Conservation (phyloP, 495 filamentous ascomycete species). For the Venustampulla echinocandica region DNA sequence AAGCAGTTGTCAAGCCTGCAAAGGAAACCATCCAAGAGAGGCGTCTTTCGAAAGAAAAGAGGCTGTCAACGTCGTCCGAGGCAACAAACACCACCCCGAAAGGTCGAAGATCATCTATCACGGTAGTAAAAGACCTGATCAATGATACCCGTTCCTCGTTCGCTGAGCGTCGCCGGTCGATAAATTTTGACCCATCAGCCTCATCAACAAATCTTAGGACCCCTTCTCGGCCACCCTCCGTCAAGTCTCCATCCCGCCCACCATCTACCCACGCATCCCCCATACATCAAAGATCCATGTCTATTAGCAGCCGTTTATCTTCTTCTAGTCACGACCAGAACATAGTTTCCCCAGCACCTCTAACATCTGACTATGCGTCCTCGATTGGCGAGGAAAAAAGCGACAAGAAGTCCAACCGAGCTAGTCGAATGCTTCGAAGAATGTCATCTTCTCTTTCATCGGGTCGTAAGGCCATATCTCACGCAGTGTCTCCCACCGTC, state of each 20-base stretch:
- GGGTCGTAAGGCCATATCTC: constrained; percentile 49
- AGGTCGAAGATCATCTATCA: constrained; percentile 39
- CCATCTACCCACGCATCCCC: constrained; percentile 16
- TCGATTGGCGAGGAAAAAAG: constrained; percentile 16
- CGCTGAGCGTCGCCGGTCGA: constrained; percentile 33
- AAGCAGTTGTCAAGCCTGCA: constrained; percentile 24
- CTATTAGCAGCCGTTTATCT: constrained; percentile 17
- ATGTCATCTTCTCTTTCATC: constrained; percentile 62
- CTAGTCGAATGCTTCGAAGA: constrained; percentile 69
- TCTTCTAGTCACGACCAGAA: constrained; percentile 7
- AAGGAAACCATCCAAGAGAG: constrained; percentile 20
- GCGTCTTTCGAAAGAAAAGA: constrained; percentile 14
- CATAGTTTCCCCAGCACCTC: constrained; percentile 3
- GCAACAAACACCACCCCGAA: constrained; percentile 9
- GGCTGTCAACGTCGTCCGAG: constrained; percentile 9
- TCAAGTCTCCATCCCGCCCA: constrained; percentile 24
- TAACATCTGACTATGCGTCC: constrained; percentile 10
- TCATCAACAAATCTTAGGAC: constrained; percentile 29
- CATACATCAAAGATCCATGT: constrained; percentile 7
- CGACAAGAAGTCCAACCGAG: constrained; percentile 55
- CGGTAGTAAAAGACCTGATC: constrained; percentile 44
- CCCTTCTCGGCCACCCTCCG: constrained; percentile 34
- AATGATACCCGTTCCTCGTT: constrained; percentile 38
- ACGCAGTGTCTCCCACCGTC: constrained; percentile 49
- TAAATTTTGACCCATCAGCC: constrained; percentile 22